Percentiles rank a stretch among this genome's conserved stretches.
Evolutionary conservation across 441 rosid species (phyloP).

Genomic region (Theobroma grandiflorum): DNA sequence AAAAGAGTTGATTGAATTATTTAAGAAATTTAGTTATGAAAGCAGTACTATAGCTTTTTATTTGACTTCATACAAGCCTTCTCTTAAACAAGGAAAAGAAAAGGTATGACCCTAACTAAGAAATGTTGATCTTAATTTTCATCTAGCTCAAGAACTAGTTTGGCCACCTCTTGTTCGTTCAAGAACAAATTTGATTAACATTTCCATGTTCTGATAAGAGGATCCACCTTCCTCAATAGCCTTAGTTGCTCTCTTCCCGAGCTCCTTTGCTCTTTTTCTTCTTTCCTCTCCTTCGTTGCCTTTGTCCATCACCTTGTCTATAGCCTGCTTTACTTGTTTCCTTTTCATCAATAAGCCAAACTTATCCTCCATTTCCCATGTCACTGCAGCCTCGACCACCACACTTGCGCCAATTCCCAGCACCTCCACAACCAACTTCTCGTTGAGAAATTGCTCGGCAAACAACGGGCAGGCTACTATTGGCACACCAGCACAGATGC

Average conservation of each 20-base stretch:
- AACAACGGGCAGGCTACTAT: conserved; percentile 52
- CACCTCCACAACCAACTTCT: conserved; percentile 37
- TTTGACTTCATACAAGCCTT: not conserved
- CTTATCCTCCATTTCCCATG: conserved; percentile 50
- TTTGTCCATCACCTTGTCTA: conserved; percentile 36
- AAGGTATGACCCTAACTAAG: not conserved
- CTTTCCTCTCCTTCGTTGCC: conserved; percentile 40
- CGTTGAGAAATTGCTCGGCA: conserved; percentile 51
- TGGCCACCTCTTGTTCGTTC: not conserved
- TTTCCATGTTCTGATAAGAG: conserved; percentile 40
- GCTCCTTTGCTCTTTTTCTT: conserved; percentile 41
- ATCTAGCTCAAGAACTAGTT: not conserved
- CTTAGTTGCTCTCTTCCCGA: conserved; percentile 38
- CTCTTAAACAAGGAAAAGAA: not conserved
- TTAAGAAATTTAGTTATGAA: not conserved
- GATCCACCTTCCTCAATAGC: conserved; percentile 54
- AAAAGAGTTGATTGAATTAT: no score
- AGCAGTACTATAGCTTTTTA: not conserved
- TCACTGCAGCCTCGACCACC: conserved; percentile 39
- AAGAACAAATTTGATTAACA: conserved; percentile 37
- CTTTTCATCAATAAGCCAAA: conserved; percentile 43
- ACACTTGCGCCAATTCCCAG: conserved; percentile 38
- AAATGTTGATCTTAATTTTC: not conserved
- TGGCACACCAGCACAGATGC: conserved; percentile 35
- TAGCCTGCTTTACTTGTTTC: conserved; percentile 38